Percentiles rank a stretch among this genome's conserved stretches.
Evolutionary conservation across 495 filamentous ascomycete genomes (phyloP).

Genomic region (Glarea lozoyensis): DNA sequence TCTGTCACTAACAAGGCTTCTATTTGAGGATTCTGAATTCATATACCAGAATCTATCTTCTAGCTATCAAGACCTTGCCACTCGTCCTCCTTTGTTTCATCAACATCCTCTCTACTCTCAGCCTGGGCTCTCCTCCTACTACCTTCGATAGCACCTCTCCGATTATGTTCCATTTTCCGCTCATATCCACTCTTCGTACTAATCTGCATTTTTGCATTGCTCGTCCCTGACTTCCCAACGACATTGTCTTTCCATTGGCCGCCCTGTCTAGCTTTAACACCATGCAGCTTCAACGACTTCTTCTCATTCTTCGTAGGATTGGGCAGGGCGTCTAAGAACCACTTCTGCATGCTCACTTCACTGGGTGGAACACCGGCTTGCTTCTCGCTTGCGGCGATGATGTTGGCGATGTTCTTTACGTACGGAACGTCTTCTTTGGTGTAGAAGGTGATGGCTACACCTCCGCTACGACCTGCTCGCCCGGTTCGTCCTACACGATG

Average conservation of each 20-base stretch:
- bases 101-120: constrained; percentile 29
- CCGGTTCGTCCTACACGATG: constrained; percentile 91
- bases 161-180: constrained; percentile 65
- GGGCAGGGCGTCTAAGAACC: constrained; percentile 83
- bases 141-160: constrained; percentile 60
- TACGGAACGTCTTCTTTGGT: constrained; percentile 90
- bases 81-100: constrained; percentile 32
- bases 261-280: constrained; percentile 64
- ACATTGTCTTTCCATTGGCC: constrained; percentile 28
- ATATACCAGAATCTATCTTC: too few species aligned
- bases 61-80: constrained; percentile 70
- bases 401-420: constrained; percentile 85
- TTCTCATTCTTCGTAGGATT: constrained; percentile 72
- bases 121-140: constrained; percentile 50
- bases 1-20: too few species aligned
- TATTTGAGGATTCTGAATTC: too few species aligned
- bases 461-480: constrained; percentile 76
- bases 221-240: constrained; percentile 23
- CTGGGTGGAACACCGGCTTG: constrained; percentile 38
- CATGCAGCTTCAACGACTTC: constrained; percentile 70
- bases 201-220: constrained; percentile 45
- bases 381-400: constrained; percentile 78
- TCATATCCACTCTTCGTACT: constrained; percentile 92
- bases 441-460: constrained; percentile 88
- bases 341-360: constrained; percentile 58